phyloP scores from a whole-genome alignment of 345 rosid genomes.

The Xanthoceras sorbifolium region DNA sequence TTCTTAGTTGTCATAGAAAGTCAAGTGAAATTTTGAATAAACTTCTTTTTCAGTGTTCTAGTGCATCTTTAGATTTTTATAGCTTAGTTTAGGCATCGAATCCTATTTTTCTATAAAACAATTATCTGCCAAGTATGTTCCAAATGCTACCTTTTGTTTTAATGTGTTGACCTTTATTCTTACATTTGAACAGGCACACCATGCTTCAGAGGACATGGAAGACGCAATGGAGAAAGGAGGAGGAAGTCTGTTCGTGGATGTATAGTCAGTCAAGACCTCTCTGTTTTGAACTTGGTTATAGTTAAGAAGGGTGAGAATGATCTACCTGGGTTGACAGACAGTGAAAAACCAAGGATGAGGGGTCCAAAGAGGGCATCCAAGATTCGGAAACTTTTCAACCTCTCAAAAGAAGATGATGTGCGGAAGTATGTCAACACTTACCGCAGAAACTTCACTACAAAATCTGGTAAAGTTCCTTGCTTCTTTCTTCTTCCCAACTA shows the following conservation, averaged over 20 bases:
- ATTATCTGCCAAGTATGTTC: no score
- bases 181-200: constrained; percentile 37
- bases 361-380: constrained; percentile 58
- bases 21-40: not conserved
- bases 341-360: constrained; percentile 53
- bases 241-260: constrained; percentile 58
- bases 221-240: constrained; percentile 50
- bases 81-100: not conserved
- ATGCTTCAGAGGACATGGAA: constrained; percentile 50
- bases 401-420: constrained; percentile 54
- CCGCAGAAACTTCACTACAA: constrained; percentile 47
- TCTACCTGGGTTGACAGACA: constrained; percentile 48
- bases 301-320: constrained; percentile 46
- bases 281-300: constrained; percentile 48
- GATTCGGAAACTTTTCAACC: constrained; percentile 48
- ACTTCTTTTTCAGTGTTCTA: not conserved
- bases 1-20: not conserved
- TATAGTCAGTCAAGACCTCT: constrained; percentile 50
- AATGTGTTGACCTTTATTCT: not conserved
- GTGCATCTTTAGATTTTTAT: no score
- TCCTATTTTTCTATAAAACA: not conserved
- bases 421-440: constrained; percentile 54
- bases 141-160: not conserved
- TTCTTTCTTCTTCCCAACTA: not conserved
- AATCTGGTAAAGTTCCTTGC: constrained; percentile 30